Evolutionary conservation across 1,284 basidiomycete genomes (phyloP).

Genomic region (Tilletiopsis washingtonensis): DNA sequence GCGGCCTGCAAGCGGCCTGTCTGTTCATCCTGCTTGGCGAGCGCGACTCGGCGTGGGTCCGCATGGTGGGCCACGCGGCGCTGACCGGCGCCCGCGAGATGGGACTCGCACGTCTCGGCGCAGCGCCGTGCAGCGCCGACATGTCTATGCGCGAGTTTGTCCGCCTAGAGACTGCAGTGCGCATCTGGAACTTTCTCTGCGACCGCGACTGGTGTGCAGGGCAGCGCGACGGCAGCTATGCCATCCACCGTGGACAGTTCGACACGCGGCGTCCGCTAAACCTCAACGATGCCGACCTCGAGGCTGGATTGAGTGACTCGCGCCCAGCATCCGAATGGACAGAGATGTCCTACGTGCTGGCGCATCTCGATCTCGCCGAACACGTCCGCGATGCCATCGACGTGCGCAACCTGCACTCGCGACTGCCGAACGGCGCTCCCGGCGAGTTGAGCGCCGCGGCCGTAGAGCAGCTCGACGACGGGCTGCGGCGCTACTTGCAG

Average conservation of each 20-base stretch:
- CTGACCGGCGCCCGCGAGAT: conserved; percentile 31
- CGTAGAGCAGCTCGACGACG: conserved; percentile 13
- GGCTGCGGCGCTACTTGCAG: conserved; percentile 6
- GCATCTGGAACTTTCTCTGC: conserved; percentile 36
- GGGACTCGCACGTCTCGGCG: conserved; percentile 28
- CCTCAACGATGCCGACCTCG: conserved; percentile 21
- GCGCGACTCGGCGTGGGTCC: conserved; percentile 16
- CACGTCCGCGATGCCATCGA: conserved; percentile 25
- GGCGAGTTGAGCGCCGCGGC: conserved; percentile 17
- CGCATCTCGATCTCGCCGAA: conserved; percentile 24
- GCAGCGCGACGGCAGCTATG: conserved; percentile 25
- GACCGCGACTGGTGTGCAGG: conserved; percentile 32
- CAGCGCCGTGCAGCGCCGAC: conserved; percentile 1
- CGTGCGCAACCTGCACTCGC: conserved; percentile 22
- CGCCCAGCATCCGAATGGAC: conserved; percentile 13
- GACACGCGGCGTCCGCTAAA: conserved; percentile 29
- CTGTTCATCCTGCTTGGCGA: conserved; percentile 26
- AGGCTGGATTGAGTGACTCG: conserved; percentile 9
- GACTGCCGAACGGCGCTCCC: too few species aligned
- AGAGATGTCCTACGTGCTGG: conserved; percentile 25
- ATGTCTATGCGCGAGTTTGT: conserved; percentile 19
- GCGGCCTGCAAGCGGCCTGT: conserved; percentile 26
- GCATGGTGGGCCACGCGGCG: conserved; percentile 26
- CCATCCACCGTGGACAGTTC: conserved; percentile 28
- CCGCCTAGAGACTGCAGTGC: conserved; percentile 20